Conservation (phyloP, 805 yeast genomes). For the Ogataea kodamae region DNA sequence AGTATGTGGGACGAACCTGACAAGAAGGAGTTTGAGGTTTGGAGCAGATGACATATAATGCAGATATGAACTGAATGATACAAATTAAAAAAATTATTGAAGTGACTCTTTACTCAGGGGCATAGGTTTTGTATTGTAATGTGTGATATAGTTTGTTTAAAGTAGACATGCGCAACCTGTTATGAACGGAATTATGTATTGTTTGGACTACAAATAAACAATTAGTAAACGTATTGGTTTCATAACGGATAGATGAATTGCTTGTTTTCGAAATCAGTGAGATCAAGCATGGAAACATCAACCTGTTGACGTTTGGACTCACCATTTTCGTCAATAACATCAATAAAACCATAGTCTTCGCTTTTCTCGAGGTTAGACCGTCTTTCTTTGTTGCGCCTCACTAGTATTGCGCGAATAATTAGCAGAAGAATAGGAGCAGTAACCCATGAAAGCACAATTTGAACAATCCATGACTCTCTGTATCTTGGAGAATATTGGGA, state of each 20-base stretch:
- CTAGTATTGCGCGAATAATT: slow-evolving; percentile 43
- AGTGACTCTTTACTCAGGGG: no score
- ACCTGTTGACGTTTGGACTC: slow-evolving; percentile 30
- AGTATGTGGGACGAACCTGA: slow-evolving; percentile 35
- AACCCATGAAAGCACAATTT: slow-evolving; percentile 47
- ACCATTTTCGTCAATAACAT: slow-evolving; percentile 5
- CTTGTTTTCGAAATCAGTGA: slow-evolving; percentile 53
- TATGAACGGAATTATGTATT: no score
- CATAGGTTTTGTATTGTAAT: neutral
- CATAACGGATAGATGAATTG: slow-evolving; percentile 47
- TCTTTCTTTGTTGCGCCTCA: slow-evolving; percentile 42
- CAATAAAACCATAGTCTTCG: slow-evolving; percentile 23
- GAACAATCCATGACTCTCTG: slow-evolving; percentile 51
- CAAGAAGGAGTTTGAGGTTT: slow-evolving; percentile 23
- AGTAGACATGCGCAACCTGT: neutral
- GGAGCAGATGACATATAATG: slow-evolving; percentile 28
- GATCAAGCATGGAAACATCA: slow-evolving; percentile 46
- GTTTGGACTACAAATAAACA: no score
- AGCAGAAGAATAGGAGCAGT: slow-evolving; percentile 43
- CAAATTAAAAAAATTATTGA: no score
- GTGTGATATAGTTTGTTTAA: neutral
- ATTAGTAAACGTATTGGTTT: no score
- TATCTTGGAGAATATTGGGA: slow-evolving; percentile 45
- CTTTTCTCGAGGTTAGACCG: slow-evolving; percentile 10
- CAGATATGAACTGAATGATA: slow-evolving; percentile 48